phyloP scores from a whole-genome alignment of 805 yeast genomes.

The Metschnikowia gelsemii region DNA sequence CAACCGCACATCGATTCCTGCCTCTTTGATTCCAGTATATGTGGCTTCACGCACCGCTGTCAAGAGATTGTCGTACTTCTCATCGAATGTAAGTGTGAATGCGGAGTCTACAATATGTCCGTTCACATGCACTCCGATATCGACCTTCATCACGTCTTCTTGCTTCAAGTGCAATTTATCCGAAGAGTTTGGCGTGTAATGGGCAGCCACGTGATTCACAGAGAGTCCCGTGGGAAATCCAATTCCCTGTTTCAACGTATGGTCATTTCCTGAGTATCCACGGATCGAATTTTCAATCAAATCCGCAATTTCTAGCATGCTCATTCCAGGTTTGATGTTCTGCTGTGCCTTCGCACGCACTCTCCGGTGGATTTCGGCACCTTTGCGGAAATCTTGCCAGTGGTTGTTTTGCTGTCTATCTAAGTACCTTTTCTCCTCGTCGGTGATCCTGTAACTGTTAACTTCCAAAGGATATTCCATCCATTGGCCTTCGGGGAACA shows the following conservation, averaged over 20 bases:
- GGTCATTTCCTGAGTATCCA: constrained; percentile 65
- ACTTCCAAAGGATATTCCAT: constrained; percentile 68
- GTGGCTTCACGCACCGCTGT: constrained; percentile 92
- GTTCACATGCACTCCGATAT: constrained; percentile 93
- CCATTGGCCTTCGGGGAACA: constrained; percentile 88
- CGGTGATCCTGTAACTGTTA: constrained; percentile 70
- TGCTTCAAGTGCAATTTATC: constrained; percentile 77
- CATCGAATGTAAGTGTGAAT: constrained; percentile 85
- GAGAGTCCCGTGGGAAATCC: constrained; percentile 99
- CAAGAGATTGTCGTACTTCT: constrained; percentile 74
- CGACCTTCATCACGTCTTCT: constrained; percentile 95
- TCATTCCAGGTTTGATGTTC: constrained; percentile 84
- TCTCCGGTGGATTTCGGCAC: constrained; percentile 93
- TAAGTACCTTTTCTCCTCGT: constrained; percentile 79
- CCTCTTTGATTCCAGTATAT: constrained; percentile 84
- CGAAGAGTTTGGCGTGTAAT: constrained; percentile 95
- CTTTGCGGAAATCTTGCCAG: constrained; percentile 91
- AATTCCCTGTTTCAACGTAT: constrained; percentile 71
- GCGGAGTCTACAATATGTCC: constrained; percentile 95
- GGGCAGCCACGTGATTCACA: constrained; percentile 93
- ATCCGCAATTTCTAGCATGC: constrained; percentile 86
- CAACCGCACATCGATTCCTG: constrained; percentile 94
- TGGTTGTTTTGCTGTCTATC: constrained; percentile 61
- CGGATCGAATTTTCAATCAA: constrained; percentile 83
- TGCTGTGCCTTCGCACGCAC: constrained; percentile 79